Conservation (phyloP, 1,284 basidiomycete species). For the Psilocybe mexicana region DNA sequence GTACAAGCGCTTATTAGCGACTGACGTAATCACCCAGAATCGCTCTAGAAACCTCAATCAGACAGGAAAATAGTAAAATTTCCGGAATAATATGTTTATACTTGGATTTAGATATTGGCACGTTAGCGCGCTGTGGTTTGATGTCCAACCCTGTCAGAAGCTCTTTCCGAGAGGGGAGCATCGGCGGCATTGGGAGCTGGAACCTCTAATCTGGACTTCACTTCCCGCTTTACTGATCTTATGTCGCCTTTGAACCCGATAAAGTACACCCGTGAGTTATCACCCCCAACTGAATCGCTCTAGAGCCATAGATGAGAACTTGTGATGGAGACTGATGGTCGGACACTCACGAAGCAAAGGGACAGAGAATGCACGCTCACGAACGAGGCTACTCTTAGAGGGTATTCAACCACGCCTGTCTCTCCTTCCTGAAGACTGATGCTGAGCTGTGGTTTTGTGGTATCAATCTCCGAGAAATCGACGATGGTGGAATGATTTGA, state of each 20-base stretch:
- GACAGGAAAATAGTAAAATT: no score
- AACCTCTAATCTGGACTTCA: slow-evolving; percentile 62
- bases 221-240: slow-evolving; percentile 56
- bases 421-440: slow-evolving; percentile 72
- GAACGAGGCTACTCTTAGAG: slow-evolving; percentile 72
- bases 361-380: slow-evolving; percentile 72
- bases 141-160: slow-evolving; percentile 56
- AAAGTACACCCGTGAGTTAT: slow-evolving; percentile 68
- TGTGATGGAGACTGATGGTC: neutral
- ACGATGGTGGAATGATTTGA: slow-evolving; percentile 72
- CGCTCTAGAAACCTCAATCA: no score
- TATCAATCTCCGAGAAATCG: slow-evolving; percentile 73
- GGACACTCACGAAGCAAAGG: slow-evolving; percentile 69
- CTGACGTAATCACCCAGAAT: no score
- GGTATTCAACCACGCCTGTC: slow-evolving; percentile 70
- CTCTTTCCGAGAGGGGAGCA: slow-evolving; percentile 60
- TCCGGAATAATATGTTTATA: no score
- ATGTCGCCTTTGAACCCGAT: slow-evolving; percentile 81
- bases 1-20: no score
- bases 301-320: slow-evolving; percentile 26
- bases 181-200: slow-evolving; percentile 72
- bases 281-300: slow-evolving; percentile 67
- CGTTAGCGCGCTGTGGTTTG: slow-evolving; percentile 56
- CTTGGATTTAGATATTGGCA: no score
- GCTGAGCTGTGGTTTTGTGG: slow-evolving; percentile 65